Percentiles rank a stretch among this genome's conserved stretches.
Evolutionary conservation across 129 eudicot species (phyloP).

Genomic region (Artemisia annua): DNA sequence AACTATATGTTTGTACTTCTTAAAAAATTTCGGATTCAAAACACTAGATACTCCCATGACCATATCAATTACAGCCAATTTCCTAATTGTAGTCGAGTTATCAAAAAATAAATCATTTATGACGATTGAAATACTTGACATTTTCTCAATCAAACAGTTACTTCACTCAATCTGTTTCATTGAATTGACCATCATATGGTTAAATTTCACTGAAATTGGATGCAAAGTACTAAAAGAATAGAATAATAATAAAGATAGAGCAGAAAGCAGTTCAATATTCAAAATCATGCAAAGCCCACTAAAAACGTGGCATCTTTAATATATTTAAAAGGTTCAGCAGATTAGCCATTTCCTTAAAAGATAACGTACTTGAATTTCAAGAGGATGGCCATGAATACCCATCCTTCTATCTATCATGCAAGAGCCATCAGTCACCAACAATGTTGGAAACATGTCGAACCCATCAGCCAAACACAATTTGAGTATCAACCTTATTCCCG

Average conservation of each 20-base stretch:
- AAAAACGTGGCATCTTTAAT: not conserved
- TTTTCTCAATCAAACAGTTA: not conserved
- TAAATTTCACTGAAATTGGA: not conserved
- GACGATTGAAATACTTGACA: not conserved
- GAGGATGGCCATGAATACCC: slow-evolving; percentile 97
- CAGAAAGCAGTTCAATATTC: slow-evolving; percentile 1
- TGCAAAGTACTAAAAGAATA: not conserved
- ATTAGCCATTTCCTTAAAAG: not conserved
- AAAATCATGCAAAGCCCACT: slow-evolving; percentile 6
- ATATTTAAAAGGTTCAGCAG: not conserved
- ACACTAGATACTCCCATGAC: not conserved
- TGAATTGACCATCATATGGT: not conserved
- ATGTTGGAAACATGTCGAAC: slow-evolving; percentile 94
- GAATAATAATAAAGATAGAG: not conserved
- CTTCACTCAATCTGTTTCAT: not conserved
- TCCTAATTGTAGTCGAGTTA: not conserved
- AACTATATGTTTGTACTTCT: too few species aligned
- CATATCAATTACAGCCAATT: not conserved
- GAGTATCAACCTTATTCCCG: slow-evolving; percentile 74
- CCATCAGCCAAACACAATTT: slow-evolving; percentile 82
- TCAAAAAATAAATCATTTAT: not conserved
- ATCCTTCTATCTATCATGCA: slow-evolving; percentile 92
- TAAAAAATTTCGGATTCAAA: too few species aligned
- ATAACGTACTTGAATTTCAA: slow-evolving; percentile 79
- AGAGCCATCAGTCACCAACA: slow-evolving; percentile 88